These are phyloP conservation scores for Sclerotinia glacialis DNA, from an alignment of 2,329 filamentous ascomycete species.

Conservation along the genomic window DNA sequence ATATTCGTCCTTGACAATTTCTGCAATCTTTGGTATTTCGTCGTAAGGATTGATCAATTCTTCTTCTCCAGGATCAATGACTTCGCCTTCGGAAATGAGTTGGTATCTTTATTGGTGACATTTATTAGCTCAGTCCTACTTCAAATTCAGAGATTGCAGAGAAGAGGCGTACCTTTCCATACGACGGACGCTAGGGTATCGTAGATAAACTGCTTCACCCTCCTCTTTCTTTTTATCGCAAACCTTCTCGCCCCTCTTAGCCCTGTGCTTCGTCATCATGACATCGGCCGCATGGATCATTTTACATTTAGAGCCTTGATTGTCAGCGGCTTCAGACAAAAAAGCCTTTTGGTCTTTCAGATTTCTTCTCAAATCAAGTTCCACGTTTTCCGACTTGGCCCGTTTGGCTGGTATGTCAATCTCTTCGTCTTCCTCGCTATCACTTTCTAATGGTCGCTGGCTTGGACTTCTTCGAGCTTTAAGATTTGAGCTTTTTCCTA, in stretches of 20 bases:
- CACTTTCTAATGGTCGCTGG: slow-evolving; percentile 14
- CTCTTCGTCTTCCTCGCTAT: slow-evolving; percentile 20
- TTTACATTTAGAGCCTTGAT: slow-evolving; percentile 27
- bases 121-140: slow-evolving; percentile 1
- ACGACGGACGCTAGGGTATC: slow-evolving; percentile 75
- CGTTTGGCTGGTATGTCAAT: slow-evolving; percentile 18
- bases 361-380: slow-evolving; percentile 33
- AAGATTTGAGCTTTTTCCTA: neutral
- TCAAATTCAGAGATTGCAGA: neutral
- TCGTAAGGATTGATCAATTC: slow-evolving; percentile 76
- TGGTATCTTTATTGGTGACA: slow-evolving; percentile 54
- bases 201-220: slow-evolving; percentile 63
- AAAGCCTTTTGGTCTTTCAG: slow-evolving; percentile 34
- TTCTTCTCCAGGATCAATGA: slow-evolving; percentile 72
- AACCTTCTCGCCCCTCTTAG: slow-evolving; percentile 48
- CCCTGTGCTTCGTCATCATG: slow-evolving; percentile 48
- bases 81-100: slow-evolving; percentile 74
- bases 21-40: slow-evolving; percentile 68
- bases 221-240: slow-evolving; percentile 40
- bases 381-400: slow-evolving; percentile 25
- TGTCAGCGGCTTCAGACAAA: slow-evolving; percentile 27
- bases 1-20: slow-evolving; percentile 71
- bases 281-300: slow-evolving; percentile 60
- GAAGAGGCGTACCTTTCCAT: slow-evolving; percentile 60
- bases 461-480: slow-evolving; percentile 9